Evolutionary conservation across 257 asterid genomes (phyloP).

Genomic region (Plectranthus barbatus): DNA sequence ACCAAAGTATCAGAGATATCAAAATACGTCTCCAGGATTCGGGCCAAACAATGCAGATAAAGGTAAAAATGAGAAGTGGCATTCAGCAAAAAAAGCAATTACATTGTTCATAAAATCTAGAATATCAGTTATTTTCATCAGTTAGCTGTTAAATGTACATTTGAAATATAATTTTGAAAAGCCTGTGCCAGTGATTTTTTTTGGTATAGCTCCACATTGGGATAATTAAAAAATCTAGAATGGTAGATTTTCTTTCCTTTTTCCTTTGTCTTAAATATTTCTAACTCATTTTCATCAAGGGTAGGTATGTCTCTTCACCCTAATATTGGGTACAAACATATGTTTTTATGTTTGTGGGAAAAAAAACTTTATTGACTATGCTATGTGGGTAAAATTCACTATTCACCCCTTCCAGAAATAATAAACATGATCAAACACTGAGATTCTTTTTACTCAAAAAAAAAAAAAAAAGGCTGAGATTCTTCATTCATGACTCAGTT

Average conservation of each 20-base stretch:
- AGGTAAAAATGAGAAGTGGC: not conserved
- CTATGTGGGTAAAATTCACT: no score
- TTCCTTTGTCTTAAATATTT: no score
- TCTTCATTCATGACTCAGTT: not conserved
- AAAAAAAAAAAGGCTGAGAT: not conserved
- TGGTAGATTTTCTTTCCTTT: no score
- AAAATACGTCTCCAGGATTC: constrained; percentile 1
- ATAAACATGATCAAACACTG: not conserved
- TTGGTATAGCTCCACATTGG: not conserved
- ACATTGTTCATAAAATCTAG: not conserved
- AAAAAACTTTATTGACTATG: no score
- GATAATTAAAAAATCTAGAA: no score
- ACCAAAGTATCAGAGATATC: not conserved
- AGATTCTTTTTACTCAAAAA: constrained; percentile 15
- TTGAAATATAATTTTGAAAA: not conserved
- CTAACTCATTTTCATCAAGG: no score
- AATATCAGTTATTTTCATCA: not conserved
- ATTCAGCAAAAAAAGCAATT: not conserved
- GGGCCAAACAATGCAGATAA: constrained; percentile 4
- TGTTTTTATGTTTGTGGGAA: no score
- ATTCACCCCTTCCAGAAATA: not conserved
- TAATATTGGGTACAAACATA: no score
- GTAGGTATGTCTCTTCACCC: no score
- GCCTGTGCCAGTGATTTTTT: not conserved
- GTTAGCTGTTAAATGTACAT: not conserved